Conservation (phyloP, 108 stramenopile species). For the Cyclotella atomus region DNA sequence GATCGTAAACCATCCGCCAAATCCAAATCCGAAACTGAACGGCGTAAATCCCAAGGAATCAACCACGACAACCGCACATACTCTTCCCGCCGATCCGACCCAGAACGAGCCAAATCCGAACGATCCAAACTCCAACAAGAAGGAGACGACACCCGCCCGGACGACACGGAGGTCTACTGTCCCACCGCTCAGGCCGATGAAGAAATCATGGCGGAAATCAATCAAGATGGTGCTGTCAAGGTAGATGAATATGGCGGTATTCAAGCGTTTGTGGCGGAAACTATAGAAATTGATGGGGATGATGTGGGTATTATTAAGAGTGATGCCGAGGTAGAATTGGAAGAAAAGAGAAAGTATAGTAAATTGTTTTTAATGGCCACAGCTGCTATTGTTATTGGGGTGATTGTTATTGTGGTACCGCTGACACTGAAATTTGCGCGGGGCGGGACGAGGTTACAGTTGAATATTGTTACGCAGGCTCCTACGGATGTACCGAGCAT, state of each 20-base stretch:
- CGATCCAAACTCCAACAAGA: background rate
- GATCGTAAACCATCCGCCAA: background rate
- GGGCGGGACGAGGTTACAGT: constrained; percentile 1
- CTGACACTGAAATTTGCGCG: constrained; percentile 32
- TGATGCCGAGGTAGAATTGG: constrained; percentile 41
- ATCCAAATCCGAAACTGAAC: background rate
- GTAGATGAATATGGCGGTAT: constrained; percentile 43
- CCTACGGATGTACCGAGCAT: constrained; percentile 27
- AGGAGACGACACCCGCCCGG: background rate
- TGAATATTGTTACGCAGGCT: constrained; percentile 16
- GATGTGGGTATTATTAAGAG: constrained; percentile 37
- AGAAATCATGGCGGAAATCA: constrained; percentile 36
- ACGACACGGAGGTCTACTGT: constrained; percentile 16
- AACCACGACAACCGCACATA: background rate
- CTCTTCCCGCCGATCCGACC: too few relatives aligned
- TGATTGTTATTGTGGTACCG: constrained; percentile 27
- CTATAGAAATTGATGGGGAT: constrained; percentile 33
- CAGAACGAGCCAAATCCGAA: background rate
- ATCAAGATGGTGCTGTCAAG: constrained; percentile 16
- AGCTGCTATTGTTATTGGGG: constrained; percentile 9
- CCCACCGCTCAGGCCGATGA: constrained; percentile 25
- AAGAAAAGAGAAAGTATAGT: constrained; percentile 35
- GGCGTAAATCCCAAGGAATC: background rate
- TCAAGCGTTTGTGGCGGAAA: constrained; percentile 41
- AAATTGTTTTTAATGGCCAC: constrained; percentile 25